phyloP scores from a whole-genome alignment of 139 green algal genomes.

The Chlamydomonas eustigma region DNA sequence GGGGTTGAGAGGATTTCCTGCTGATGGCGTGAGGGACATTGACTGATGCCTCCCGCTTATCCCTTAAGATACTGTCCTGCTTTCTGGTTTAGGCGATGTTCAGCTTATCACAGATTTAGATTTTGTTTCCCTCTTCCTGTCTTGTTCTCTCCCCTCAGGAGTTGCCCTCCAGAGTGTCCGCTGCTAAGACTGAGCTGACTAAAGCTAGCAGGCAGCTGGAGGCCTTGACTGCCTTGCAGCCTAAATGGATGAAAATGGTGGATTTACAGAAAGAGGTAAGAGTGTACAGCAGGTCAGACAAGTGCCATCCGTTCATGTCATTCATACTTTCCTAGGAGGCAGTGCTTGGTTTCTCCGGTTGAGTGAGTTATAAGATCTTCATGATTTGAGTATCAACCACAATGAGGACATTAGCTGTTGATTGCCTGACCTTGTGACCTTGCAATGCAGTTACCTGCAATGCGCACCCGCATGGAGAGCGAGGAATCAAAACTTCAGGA shows the following conservation, averaged over 20 bases:
- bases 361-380: too few relatives aligned
- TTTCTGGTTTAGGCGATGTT: too few relatives aligned
- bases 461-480: neutral
- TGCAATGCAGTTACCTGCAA: neutral
- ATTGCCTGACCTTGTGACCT: neutral
- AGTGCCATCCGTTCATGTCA: neutral
- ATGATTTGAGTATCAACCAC: too few relatives aligned
- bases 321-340: too few relatives aligned
- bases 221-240: conserved; percentile 7
- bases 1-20: too few relatives aligned
- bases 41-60: too few relatives aligned
- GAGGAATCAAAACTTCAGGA: neutral
- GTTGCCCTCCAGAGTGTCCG: neutral
- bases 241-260: conserved; percentile 5
- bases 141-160: neutral
- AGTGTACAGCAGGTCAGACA: neutral
- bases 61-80: too few relatives aligned
- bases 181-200: neutral
- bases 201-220: conserved; percentile 1
- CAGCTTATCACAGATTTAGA: too few relatives aligned
- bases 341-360: too few relatives aligned
- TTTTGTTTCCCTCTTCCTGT: too few relatives aligned
- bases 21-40: too few relatives aligned
- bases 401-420: too few relatives aligned
- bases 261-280: conserved; percentile 1